Evolutionary conservation across 768 basidiomycete genomes (phyloP), one percentile per base, ranked within the genome.

Genomic region (Lepiota subincarnata): DNA sequence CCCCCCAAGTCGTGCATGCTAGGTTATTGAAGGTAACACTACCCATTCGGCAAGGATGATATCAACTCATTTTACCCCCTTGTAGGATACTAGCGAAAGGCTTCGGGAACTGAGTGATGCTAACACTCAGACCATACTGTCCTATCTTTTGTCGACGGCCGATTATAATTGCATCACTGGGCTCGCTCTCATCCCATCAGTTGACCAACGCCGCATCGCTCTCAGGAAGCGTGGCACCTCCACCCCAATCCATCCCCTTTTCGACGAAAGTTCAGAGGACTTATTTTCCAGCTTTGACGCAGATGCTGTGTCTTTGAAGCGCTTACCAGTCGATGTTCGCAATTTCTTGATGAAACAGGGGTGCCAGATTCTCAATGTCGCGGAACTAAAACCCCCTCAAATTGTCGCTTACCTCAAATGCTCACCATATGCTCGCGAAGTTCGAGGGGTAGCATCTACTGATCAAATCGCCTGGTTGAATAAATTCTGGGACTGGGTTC

Each of bases 401-500:
- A 69, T 73, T 24, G 37, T 69, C 4, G 20, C 57, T 4, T 74
- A 72, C 56, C 66, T 75, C 6, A 44, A 55, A n/a, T 0, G 8
- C 12, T 47, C 45, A 5, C n/a, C 45, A 0, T 54, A 47, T 14
- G 39, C 6, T 8, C 35, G 14, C 12, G 38, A 22, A 16, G 26
- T 37, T 6, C 11, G 31, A 12, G 31, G 31, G 10, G 13, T 4
- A 1, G 53, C 39, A 19, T 55, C 56, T 6, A 56, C 62, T 42
- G 55, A 59, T 13, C 46, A 38, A 2, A 53, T 73, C 10, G 40
- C 49, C 4, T 77, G 74, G 73, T 51, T 78, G n/a, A 60, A 65
- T 2, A 45, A 53, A 2, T 79, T 79, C 55, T 80, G 78, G 79
- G 36, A 49, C 1, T 80, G 78, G 79, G 45, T 74, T 44, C 59